Percentiles rank a stretch among this genome's conserved stretches.
phyloP scores from a whole-genome alignment of 768 basidiomycete genomes.

The Mrakia blollopis region DNA sequence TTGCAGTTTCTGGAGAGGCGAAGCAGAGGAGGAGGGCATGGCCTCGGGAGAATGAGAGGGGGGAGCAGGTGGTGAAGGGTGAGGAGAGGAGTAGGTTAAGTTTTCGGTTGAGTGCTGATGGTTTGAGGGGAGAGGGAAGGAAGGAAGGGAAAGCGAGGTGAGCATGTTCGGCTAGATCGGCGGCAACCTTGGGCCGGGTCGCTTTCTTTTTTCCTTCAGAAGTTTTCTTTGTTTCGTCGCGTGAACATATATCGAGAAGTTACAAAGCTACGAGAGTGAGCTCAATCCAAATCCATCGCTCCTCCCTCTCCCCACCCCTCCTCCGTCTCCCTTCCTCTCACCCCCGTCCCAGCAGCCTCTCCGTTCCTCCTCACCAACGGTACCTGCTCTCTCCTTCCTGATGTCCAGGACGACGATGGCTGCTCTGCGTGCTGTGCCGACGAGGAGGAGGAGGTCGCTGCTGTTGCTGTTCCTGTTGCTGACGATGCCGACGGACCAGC shows the following conservation, averaged over 20 bases:
- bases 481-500: not conserved
- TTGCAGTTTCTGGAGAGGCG: not conserved
- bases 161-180: too few species aligned
- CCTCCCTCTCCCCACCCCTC: not conserved
- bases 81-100: too few species aligned
- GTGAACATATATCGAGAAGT: not conserved
- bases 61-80: too few species aligned
- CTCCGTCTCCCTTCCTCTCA: not conserved
- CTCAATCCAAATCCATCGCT: not conserved
- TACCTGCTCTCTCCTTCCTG: not conserved
- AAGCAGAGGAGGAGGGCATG: not conserved
- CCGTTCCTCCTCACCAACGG: slow-evolving; percentile 17
- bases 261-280: too few species aligned
- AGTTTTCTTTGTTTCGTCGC: not conserved
- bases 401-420: not conserved
- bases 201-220: too few species aligned
- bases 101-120: not conserved
- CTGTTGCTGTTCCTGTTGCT: not conserved
- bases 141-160: not conserved
- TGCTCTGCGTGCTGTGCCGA: not conserved
- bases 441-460: too few species aligned
- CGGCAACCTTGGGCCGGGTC: too few species aligned
- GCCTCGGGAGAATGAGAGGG: not conserved
- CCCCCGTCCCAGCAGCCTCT: slow-evolving; percentile 22
- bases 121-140: not conserved